Evolutionary conservation across 768 basidiomycete species (phyloP), one percentile per base, ranked within the genome.

Genomic region (Mycena galopus): DNA sequence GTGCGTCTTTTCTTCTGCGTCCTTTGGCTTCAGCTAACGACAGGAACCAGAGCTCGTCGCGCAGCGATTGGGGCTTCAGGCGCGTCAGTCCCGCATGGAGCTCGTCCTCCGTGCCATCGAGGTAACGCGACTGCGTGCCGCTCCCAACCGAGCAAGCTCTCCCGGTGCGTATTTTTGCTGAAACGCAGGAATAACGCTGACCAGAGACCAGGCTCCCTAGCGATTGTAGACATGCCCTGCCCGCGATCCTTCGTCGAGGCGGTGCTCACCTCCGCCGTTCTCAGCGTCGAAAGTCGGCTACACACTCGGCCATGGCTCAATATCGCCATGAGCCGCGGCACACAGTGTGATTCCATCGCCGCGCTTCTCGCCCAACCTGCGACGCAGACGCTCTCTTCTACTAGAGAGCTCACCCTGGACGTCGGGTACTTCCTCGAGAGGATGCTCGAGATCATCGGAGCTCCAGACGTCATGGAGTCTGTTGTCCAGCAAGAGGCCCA

Each of bases 391-490:
- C 81, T 86, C 21, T 77, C 82, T 16, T 85, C 87, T 33, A 83
- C 84, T 33, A 88, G 90, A 35, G 83, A 87, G 8, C 81, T 95
- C 55, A 90, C 91, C 4, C 88, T 93, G 19, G 95, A 96, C 78
- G 88, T 94, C 74, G 93, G 93, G 12, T 96, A 94, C 94, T 81
- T 95, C 44, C 79, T 96, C 68, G 95, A 96, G 79, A 88, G 94
- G 53, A 88, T 96, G 81, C 82, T 96, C 39, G 95, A 96, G 78
- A 85, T 96, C 57, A 88, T 95, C 69, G 90, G 91, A 30, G 87
- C 91, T 62, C 91, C 94, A 4, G 94, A 96, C 78, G 85, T 91
- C 19, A 81, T 94, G 10, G 88, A 90, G 57, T 86, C 89, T 19
- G 78, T 29, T 19, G 56, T 85, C 1, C 78, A 83, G n/a, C 86